phyloP scores from a whole-genome alignment of 768 basidiomycete species.

The Serendipita sp. region DNA sequence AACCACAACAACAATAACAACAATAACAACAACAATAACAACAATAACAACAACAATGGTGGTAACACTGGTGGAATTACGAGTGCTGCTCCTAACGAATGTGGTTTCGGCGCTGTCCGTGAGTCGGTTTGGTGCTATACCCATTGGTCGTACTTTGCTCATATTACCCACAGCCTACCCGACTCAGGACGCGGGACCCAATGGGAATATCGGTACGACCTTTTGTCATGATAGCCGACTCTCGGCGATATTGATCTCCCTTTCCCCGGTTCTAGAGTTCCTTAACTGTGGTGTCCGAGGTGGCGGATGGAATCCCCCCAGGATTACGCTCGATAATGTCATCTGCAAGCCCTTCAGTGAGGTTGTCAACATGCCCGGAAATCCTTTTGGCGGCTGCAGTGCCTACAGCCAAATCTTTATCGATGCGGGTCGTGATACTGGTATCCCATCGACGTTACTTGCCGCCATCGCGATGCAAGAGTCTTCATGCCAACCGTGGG shows the following conservation, averaged over 20 bases:
- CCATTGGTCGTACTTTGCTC: neutral
- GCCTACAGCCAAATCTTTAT: slow-evolving; percentile 38
- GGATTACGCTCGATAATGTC: neutral
- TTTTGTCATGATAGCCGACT: neutral
- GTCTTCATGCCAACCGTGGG: slow-evolving; percentile 47
- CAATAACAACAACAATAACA: neutral
- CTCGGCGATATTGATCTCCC: neutral
- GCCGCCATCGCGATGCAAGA: slow-evolving; percentile 88
- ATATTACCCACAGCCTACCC: neutral
- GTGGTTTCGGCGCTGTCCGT: neutral
- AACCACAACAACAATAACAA: neutral
- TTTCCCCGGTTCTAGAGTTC: slow-evolving; percentile 28
- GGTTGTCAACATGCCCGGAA: slow-evolving; percentile 31
- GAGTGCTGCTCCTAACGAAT: neutral
- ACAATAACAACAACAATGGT: neutral
- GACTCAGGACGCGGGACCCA: neutral
- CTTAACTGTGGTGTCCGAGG: slow-evolving; percentile 56
- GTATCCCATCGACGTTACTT: slow-evolving; percentile 55
- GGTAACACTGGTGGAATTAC: neutral
- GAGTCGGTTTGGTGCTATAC: neutral
- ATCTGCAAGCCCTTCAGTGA: slow-evolving; percentile 1
- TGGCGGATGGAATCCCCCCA: slow-evolving; percentile 10
- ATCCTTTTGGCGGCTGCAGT: slow-evolving; percentile 45
- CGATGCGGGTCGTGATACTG: neutral
- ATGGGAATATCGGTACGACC: neutral